phyloP scores from a whole-genome alignment of 1,139 yeast species.

The Lodderomyces oxycetoniae region DNA sequence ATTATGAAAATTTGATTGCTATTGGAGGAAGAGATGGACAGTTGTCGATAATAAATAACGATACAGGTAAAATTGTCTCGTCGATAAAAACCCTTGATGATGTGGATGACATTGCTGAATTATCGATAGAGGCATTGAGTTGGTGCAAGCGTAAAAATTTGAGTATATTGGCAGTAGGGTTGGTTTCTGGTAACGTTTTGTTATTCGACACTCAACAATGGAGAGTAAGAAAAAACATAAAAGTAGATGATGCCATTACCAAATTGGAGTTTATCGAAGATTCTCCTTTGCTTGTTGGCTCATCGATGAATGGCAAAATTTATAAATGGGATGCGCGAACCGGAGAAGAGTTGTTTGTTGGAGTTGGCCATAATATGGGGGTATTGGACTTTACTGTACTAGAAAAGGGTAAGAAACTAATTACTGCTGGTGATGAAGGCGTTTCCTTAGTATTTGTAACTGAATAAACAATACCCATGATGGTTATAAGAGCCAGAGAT shows the following conservation, averaged over 20 bases:
- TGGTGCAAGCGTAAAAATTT: slow-evolving; percentile 70
- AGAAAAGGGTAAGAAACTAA: slow-evolving; percentile 61
- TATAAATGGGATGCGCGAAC: slow-evolving; percentile 88
- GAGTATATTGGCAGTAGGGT: slow-evolving; percentile 69
- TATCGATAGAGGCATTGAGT: slow-evolving; percentile 78
- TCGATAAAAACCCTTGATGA: slow-evolving; percentile 59
- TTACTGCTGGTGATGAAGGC: slow-evolving; percentile 98
- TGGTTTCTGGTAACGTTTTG: slow-evolving; percentile 81
- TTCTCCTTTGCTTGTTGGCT: slow-evolving; percentile 57
- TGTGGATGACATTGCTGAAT: slow-evolving; percentile 63
- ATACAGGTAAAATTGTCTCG: slow-evolving; percentile 66
- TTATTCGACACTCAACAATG: slow-evolving; percentile 81
- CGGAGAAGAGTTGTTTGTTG: slow-evolving; percentile 68
- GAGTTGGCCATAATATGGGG: slow-evolving; percentile 93
- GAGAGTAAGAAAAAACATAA: slow-evolving; percentile 72
- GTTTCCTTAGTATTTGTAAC: slow-evolving; percentile 66
- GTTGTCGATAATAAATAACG: slow-evolving; percentile 67
- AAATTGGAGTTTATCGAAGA: slow-evolving; percentile 62
- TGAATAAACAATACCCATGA: slow-evolving; percentile 10
- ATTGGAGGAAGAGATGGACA: slow-evolving; percentile 87
- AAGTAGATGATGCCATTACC: slow-evolving; percentile 78
- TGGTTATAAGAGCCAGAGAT: too few species aligned
- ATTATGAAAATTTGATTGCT: slow-evolving; percentile 49
- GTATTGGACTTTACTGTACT: slow-evolving; percentile 71
- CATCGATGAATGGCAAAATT: slow-evolving; percentile 80